Evolutionary conservation across 129 eudicot genomes (phyloP).

Genomic region (Artemisia argyi): DNA sequence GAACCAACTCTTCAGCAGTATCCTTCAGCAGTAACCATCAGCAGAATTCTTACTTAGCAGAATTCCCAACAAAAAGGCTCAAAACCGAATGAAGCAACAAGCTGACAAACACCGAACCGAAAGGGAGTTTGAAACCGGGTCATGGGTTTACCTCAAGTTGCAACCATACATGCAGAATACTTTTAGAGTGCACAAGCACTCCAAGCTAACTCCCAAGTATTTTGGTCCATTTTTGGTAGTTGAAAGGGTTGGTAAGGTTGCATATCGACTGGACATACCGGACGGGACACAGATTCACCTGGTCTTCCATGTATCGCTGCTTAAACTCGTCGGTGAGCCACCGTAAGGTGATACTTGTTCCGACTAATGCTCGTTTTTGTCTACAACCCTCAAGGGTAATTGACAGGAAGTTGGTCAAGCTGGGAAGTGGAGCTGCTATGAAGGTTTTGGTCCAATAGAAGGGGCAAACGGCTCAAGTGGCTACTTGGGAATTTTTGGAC

Average conservation of each 20-base stretch:
- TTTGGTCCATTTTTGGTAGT: not conserved
- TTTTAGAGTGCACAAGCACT: not conserved
- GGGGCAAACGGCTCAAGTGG: not conserved
- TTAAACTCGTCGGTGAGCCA: too few species aligned
- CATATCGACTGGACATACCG: not conserved
- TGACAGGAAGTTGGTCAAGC: not conserved
- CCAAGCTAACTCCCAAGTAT: not conserved
- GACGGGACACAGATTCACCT: not conserved
- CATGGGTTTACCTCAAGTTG: slow-evolving; percentile 13
- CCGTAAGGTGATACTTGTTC: too few species aligned
- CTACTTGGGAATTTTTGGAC: slow-evolving; percentile 1
- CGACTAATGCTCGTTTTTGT: too few species aligned
- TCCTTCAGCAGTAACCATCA: too few species aligned
- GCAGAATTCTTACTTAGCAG: too few species aligned
- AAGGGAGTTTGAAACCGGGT: not conserved
- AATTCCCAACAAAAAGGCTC: too few species aligned
- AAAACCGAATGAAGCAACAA: slow-evolving; percentile 9
- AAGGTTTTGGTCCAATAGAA: not conserved
- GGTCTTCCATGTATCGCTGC: not conserved
- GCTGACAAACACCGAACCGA: slow-evolving; percentile 9
- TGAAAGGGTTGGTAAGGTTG: not conserved
- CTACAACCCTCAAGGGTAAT: not conserved
- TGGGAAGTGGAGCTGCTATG: not conserved
- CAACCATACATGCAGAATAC: slow-evolving; percentile 14
- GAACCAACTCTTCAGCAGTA: too few species aligned